phyloP scores from a whole-genome alignment of 164 flowering plant genomes.

The grape (Vitis vinifera) region DNA sequence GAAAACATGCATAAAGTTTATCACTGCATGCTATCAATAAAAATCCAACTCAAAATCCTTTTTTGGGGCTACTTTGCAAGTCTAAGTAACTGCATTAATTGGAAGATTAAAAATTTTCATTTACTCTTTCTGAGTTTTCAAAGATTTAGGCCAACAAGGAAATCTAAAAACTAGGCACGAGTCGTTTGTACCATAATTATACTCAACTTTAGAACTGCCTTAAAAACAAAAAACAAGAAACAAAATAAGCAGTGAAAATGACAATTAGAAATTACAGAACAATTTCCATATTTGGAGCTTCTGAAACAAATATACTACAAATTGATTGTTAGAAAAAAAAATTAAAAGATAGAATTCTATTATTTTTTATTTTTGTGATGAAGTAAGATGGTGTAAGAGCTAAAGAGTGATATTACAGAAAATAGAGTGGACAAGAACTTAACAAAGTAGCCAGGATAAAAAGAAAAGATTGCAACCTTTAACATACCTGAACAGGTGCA shows the following conservation, averaged over 20 bases:
- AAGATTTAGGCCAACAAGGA: no score
- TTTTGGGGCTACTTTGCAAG: neutral
- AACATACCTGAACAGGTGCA: slow-evolving; percentile 90
- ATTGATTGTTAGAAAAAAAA: neutral
- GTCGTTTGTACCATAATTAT: no score
- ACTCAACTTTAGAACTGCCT: neutral
- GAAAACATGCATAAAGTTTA: neutral
- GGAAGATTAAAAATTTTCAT: no score
- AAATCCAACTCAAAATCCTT: neutral
- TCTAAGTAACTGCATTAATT: no score
- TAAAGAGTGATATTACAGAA: neutral
- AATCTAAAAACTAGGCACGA: no score
- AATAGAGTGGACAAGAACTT: neutral
- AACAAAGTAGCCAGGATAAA: neutral
- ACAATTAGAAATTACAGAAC: no score
- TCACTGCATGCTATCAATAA: neutral
- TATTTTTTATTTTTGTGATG: no score
- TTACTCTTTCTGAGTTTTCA: no score
- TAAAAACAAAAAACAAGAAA: neutral
- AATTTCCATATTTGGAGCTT: no score
- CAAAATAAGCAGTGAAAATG: neutral
- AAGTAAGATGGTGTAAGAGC: no score
- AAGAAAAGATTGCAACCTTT: neutral
- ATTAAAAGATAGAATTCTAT: neutral
- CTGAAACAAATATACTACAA: neutral